A percentile compares a stretch with the other conserved stretches of the same genome.
Evolutionary conservation across 306 rosid genomes (phyloP).

Genomic region (Trifolium pratense): DNA sequence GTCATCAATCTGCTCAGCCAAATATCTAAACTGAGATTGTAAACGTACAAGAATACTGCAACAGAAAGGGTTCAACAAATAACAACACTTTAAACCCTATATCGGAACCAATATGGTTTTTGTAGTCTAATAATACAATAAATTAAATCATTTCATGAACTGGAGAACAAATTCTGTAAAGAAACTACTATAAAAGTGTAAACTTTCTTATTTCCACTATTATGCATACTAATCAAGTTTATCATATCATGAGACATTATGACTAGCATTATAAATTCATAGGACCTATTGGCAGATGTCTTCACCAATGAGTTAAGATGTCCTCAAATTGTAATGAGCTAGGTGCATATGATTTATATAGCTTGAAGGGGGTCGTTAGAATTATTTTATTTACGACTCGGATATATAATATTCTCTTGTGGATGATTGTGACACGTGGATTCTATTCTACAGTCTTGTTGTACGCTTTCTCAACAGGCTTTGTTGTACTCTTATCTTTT

Average conservation of each 20-base stretch:
- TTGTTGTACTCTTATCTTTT: background rate
- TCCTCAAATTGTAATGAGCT: background rate
- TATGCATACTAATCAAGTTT: background rate
- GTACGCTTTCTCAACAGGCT: background rate
- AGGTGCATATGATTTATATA: background rate
- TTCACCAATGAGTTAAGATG: background rate
- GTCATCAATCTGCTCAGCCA: slow-evolving; percentile 6
- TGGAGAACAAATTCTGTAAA: background rate
- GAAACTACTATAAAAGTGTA: slow-evolving; percentile 8
- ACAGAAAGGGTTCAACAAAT: slow-evolving; percentile 11
- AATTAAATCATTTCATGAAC: slow-evolving; percentile 8
- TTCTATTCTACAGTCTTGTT: background rate
- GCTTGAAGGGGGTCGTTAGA: background rate
- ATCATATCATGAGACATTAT: background rate
- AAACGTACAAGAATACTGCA: slow-evolving; percentile 9
- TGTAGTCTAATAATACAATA: background rate
- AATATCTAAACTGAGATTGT: slow-evolving; percentile 12
- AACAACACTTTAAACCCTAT: background rate
- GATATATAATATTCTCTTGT: background rate
- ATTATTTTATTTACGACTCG: background rate
- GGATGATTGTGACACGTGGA: background rate
- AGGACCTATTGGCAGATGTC: background rate
- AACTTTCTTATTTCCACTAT: background rate
- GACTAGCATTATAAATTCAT: background rate
- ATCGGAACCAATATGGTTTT: slow-evolving; percentile 8